Conservation (phyloP, 129 eudicot species). For the Pulicaria dysenterica region DNA sequence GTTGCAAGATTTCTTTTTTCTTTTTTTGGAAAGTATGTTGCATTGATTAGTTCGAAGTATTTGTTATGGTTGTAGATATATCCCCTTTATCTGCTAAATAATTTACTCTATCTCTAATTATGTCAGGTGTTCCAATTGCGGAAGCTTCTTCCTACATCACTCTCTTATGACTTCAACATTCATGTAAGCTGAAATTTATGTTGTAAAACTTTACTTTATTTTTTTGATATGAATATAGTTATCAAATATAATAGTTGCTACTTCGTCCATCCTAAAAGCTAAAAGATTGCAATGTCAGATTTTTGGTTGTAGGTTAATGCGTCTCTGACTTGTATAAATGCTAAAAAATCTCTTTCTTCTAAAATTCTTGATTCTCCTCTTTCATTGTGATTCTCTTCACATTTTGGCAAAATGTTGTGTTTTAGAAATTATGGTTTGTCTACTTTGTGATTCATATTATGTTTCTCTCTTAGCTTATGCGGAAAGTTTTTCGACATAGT, state of each 20-base stretch:
- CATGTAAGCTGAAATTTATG: constrained; percentile 62
- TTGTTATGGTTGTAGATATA: constrained; percentile 21
- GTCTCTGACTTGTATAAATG: constrained; percentile 11
- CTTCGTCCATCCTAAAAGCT: neutral
- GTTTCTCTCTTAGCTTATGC: no score
- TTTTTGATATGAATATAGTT: neutral
- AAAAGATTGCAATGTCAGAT: constrained; percentile 5
- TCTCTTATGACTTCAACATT: constrained; percentile 89
- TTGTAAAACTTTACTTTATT: neutral
- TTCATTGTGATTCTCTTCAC: no score
- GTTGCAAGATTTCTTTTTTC: neutral
- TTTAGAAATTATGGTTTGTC: no score
- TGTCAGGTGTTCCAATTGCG: constrained; percentile 78
- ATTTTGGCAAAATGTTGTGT: no score
- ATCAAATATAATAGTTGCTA: neutral
- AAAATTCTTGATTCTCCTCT: no score
- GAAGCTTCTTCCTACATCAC: constrained; percentile 93
- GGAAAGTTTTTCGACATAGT: no score
- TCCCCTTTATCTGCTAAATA: constrained; percentile 6
- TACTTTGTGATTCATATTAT: no score
- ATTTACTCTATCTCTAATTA: neutral
- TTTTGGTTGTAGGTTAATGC: neutral
- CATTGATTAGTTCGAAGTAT: neutral
- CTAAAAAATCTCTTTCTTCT: neutral
- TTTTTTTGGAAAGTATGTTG: neutral